A percentile compares a stretch with the other conserved stretches of the same genome.
Conservation (phyloP, 768 basidiomycete species). For the Zangia roseola region DNA sequence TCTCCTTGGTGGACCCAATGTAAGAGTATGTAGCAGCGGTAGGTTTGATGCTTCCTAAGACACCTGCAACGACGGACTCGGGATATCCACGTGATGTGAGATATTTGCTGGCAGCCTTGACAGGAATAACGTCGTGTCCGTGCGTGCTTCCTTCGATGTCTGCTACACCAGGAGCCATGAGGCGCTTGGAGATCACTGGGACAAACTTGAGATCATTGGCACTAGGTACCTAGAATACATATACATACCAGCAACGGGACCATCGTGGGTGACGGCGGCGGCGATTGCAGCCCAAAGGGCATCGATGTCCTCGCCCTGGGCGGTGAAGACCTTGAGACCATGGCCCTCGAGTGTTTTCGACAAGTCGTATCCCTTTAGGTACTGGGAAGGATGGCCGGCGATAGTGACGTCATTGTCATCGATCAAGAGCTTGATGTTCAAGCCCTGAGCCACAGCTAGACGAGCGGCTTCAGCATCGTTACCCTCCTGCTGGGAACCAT, state of each 20-base stretch:
- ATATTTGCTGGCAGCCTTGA: constrained; percentile 77
- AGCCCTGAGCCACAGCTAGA: constrained; percentile 76
- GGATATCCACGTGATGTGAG: constrained; percentile 61
- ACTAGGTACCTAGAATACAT: not conserved
- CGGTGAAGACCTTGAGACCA: constrained; percentile 72
- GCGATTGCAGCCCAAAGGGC: constrained; percentile 68
- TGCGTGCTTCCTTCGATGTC: constrained; percentile 78
- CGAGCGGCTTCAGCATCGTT: constrained; percentile 90
- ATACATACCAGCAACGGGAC: constrained; percentile 71
- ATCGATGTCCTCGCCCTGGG: constrained; percentile 79
- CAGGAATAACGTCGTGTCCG: constrained; percentile 84
- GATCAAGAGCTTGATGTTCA: constrained; percentile 85
- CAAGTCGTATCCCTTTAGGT: constrained; percentile 76
- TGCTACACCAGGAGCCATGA: constrained; percentile 66
- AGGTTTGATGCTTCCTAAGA: constrained; percentile 68
- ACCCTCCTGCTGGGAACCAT: constrained; percentile 90
- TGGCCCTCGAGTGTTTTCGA: constrained; percentile 75
- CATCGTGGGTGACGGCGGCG: constrained; percentile 55
- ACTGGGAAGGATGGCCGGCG: constrained; percentile 86
- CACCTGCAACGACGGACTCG: constrained; percentile 42
- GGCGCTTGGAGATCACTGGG: constrained; percentile 66
- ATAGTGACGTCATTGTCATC: constrained; percentile 94
- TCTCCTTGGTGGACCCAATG: constrained; percentile 69
- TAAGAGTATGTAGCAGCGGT: constrained; percentile 54
- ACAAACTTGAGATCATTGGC: not conserved